A percentile compares a stretch with the other conserved stretches of the same genome.
These are phyloP conservation scores for Drechslera avenae DNA, from an alignment of 2,329 filamentous ascomycete genomes.

Conservation along the genomic window DNA sequence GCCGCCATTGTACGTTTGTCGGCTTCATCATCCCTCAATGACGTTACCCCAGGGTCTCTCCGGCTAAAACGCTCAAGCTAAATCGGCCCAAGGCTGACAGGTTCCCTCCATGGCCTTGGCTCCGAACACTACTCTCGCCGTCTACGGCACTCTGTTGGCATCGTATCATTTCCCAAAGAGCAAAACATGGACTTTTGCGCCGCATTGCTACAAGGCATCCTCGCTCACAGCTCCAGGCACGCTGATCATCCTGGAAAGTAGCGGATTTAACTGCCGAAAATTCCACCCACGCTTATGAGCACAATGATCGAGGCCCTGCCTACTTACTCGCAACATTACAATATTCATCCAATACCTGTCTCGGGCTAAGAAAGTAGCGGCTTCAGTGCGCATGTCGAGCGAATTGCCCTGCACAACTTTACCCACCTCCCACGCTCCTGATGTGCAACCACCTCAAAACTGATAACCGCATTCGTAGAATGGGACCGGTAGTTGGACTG, in stretches of 20 bases:
- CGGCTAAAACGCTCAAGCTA: conserved; percentile 27
- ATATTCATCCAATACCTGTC: no score
- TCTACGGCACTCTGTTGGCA: conserved; percentile 19
- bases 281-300: not conserved
- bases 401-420: not conserved
- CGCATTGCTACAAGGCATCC: conserved; percentile 22
- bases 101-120: not conserved
- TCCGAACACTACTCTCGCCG: no score
- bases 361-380: no score
- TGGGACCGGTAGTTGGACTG: not conserved
- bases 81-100: conserved; percentile 15
- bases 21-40: not conserved
- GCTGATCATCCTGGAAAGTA: conserved; percentile 25
- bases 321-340: not conserved
- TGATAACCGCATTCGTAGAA: conserved; percentile 1
- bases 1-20: not conserved
- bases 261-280: not conserved
- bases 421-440: not conserved
- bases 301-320: not conserved
- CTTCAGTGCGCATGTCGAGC: no score
- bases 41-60: conserved; percentile 12
- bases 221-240: conserved; percentile 15
- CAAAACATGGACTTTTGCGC: not conserved
- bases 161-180: no score
- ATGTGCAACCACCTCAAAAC: not conserved